phyloP scores from a whole-genome alignment of 257 asterid genomes.

The Solanum bulbocastanum region DNA sequence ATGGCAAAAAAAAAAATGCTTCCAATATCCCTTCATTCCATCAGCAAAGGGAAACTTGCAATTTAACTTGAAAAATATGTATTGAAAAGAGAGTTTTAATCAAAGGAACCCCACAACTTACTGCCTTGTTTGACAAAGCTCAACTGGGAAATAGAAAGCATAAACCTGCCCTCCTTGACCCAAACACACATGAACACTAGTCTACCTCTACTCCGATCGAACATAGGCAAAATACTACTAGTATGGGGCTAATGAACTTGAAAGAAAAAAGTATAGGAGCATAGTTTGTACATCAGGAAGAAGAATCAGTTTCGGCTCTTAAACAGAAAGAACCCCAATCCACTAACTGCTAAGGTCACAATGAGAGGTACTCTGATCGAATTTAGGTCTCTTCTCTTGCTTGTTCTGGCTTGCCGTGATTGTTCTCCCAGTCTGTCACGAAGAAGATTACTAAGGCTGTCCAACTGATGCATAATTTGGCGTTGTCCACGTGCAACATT shows the following conservation, averaged over 20 bases:
- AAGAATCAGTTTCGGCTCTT: constrained; percentile 19
- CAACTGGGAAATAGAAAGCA: constrained; percentile 1
- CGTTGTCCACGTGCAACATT: constrained; percentile 63
- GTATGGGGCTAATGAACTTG: background rate
- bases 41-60: background rate
- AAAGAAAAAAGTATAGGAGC: background rate
- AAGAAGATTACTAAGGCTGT: constrained; percentile 48
- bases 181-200: background rate
- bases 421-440: constrained; percentile 21
- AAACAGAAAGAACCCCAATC: constrained; percentile 28
- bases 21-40: background rate
- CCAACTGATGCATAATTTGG: constrained; percentile 76
- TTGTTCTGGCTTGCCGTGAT: background rate
- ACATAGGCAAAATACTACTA: background rate
- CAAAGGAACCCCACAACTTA: background rate
- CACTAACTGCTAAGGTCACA: constrained; percentile 18
- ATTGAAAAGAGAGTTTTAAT: background rate
- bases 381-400: constrained; percentile 10
- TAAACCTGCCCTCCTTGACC: background rate
- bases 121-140: background rate
- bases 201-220: background rate
- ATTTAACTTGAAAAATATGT: background rate
- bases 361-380: constrained; percentile 10
- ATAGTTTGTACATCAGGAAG: background rate
- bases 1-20: background rate